These are phyloP conservation scores for Puccinia triticina DNA, from an alignment of 1,284 basidiomycete genomes.

Conservation along the genomic window DNA sequence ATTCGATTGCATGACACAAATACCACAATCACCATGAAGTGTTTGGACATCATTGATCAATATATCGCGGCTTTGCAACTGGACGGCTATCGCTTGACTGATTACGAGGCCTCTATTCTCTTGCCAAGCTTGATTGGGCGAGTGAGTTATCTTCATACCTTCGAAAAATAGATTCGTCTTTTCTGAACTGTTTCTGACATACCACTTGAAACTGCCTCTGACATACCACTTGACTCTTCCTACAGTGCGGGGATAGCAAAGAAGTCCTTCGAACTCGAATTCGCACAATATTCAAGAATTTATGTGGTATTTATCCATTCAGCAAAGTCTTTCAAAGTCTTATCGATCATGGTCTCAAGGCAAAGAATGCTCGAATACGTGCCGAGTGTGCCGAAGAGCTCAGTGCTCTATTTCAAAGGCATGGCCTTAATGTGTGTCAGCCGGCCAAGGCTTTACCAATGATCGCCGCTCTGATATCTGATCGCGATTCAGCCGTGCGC, in stretches of 20 bases:
- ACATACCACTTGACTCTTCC: constrained; percentile 30
- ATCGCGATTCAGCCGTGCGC: constrained; percentile 82
- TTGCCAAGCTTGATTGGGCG: constrained; percentile 89
- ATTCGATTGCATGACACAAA: constrained; percentile 89
- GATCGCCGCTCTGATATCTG: constrained; percentile 79
- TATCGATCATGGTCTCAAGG: constrained; percentile 80
- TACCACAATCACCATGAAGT: constrained; percentile 84
- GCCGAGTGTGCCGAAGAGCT: constrained; percentile 83
- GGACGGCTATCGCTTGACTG: constrained; percentile 78
- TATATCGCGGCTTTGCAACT: constrained; percentile 73
- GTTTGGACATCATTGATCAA: constrained; percentile 82
- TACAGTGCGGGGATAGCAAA: constrained; percentile 65
- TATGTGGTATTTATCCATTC: constrained; percentile 74
- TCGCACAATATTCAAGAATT: constrained; percentile 63
- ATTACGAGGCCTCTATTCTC: constrained; percentile 84
- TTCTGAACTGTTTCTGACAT: neutral
- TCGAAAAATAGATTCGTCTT: neutral
- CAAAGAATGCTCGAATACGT: constrained; percentile 86
- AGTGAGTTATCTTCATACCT: constrained; percentile 63
- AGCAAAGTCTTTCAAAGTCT: constrained; percentile 85
- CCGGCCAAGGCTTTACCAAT: constrained; percentile 74
- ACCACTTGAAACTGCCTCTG: neutral
- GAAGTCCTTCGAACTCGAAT: constrained; percentile 62
- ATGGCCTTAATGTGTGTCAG: constrained; percentile 77
- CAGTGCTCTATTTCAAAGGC: constrained; percentile 74